Conservation (phyloP, 441 rosid species). For the Adansonia gregorii region DNA sequence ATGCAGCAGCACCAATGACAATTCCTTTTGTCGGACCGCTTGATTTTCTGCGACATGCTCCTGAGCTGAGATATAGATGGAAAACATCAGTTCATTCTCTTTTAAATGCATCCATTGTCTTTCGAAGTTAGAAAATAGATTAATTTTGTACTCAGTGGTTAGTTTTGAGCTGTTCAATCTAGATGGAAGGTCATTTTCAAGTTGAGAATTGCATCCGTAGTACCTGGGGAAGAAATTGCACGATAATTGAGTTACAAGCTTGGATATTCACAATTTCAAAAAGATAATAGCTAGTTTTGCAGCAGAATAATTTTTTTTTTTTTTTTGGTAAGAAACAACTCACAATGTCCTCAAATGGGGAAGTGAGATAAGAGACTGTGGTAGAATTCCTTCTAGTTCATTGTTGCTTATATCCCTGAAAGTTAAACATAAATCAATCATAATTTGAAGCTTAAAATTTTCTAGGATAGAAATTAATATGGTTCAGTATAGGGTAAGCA, state of each 20-base stretch:
- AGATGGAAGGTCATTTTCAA: conserved; percentile 36
- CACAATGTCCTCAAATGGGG: conserved; percentile 50
- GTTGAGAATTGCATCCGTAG: conserved; percentile 57
- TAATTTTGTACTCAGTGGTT: conserved; percentile 52
- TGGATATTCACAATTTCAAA: conserved; percentile 1
- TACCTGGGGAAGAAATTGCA: conserved; percentile 41
- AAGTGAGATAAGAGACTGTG: conserved; percentile 44
- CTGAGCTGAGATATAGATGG: conserved; percentile 45
- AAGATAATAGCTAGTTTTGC: conserved; percentile 3
- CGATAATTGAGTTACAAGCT: conserved; percentile 15
- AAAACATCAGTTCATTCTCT: conserved; percentile 27
- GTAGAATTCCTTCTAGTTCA: conserved; percentile 45
- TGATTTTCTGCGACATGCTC: conserved; percentile 40
- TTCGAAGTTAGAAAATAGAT: conserved; percentile 19
- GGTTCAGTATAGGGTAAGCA: background rate
- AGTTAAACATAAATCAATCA: conserved; percentile 26
- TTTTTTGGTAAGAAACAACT: conserved; percentile 30
- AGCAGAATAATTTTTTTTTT: background rate
- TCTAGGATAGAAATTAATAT: background rate
- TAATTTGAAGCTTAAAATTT: background rate
- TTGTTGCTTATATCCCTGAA: conserved; percentile 67
- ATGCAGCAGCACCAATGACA: conserved; percentile 43
- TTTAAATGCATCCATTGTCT: background rate
- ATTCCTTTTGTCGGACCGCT: conserved; percentile 33
- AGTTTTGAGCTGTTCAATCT: conserved; percentile 39